Evolutionary conservation across 257 asterid species (phyloP), one percentile per base, ranked within the genome.

Genomic region (Mentha longifolia): DNA sequence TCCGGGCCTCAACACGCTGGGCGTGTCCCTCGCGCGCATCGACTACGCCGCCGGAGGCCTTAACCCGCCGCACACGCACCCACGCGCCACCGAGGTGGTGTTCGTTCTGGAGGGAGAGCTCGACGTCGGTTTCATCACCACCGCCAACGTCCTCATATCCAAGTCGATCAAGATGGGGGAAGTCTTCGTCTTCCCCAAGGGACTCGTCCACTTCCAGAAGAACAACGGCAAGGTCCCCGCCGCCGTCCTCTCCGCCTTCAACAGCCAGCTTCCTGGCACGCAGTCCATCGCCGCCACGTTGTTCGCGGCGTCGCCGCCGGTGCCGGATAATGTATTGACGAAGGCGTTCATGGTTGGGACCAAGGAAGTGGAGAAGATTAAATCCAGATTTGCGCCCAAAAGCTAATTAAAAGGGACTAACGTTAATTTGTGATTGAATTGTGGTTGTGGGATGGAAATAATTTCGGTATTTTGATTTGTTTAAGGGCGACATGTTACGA

Each of bases 21-120:
- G 97, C n/a, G 87, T 87, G 20, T 87, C 96, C 55, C 66, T 91
- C 15, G 55, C 97, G 1, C 86, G 97, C 37, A 84, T 89, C 15
- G 97, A 91, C 78, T 89, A 77, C 65, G 97, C 97, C 37, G 89
- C 96, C 0, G 93, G 91, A 0, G 97, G 97, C 35, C 77, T 87
- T 25, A 89, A 87, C 76, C 95, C 97, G 8, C 96, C 97, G 5
- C 97, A 89, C 86, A 91, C 91, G 20, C 97, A 91, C 77, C 96
- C 97, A 7, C 93, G 97, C 17, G 97, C 96, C 77, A 91, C 97
- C 76, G 97, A 91, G 81, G 56, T 87, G 5, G 82, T 87, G 2
- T 91, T 89, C 61, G 95, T 91, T 2, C 80, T 89, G 11, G 81
- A 85, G n/a, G 97, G 97, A 8, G 81, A 77, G 64, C 85, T 91